Evolutionary conservation across 495 filamentous ascomycete species (phyloP), one percentile per base, ranked within the genome.

Genomic region (Cryomyces antarcticus): DNA sequence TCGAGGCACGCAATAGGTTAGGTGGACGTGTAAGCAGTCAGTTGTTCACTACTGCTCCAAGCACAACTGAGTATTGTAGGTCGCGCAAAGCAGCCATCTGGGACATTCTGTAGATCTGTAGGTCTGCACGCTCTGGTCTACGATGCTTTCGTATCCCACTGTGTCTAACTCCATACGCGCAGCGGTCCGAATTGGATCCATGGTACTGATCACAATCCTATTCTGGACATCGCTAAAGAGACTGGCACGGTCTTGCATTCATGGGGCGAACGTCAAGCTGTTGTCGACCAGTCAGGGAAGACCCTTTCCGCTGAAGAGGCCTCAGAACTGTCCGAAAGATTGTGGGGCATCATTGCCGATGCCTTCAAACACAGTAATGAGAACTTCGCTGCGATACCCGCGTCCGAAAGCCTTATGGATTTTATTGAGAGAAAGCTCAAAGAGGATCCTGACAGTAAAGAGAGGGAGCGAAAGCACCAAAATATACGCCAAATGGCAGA

Each of bases 131-230:
- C 36, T 28, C 35, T 49, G 29, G 30, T 46, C 35, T 41, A 24
- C 28, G 7, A 31, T 28, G 5, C 12, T 31, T 7, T 12, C 11
- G 4, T 38, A 9, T 11, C 5, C 7, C 33, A 34, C 1, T 28
- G 45, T 28, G 45, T 17, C 50, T 51, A 46, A 52, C 6, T 41
- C 7, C 40, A 13, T 28, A 4, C 46, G 10, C 12, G 33, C 34
- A 80, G 83, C 17, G 88, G 88, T 5, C 78, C 88, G 5, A 96
- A 95, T 54, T 95, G 88, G 88, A 92, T 94, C 28, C 88, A 96
- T 57, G 89, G 89, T 31, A 79, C 80, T 0, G 69, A 76, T 1
- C 61, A 80, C 39, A 97, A 94, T 54, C 87, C 89, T 5, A 87
- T 97, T 36, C 58, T 80, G 42, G 70, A 79, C 31, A 67, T 97